These are phyloP conservation scores for Sporisorium sorghi DNA, from an alignment of 1,284 basidiomycete genomes.

Conservation along the genomic window DNA sequence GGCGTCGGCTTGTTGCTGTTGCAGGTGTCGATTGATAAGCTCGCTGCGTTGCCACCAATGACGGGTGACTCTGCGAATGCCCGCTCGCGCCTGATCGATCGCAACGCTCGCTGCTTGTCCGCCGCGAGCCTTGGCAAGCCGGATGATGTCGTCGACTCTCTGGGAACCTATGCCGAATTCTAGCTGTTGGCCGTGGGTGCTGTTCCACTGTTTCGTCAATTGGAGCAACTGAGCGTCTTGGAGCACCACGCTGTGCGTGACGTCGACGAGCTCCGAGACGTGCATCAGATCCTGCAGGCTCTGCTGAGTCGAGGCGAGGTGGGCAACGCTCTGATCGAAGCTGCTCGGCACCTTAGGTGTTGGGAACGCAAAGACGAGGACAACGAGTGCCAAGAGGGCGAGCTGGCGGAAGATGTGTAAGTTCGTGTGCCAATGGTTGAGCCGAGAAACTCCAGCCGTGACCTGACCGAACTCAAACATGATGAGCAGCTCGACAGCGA, in stretches of 20 bases:
- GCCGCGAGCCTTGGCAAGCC: slow-evolving; percentile 11
- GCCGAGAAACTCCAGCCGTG: slow-evolving; percentile 13
- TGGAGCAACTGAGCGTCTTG: slow-evolving; percentile 27
- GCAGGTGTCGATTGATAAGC: slow-evolving; percentile 16
- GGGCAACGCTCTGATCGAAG: slow-evolving; percentile 32
- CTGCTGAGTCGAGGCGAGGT: slow-evolving; percentile 34
- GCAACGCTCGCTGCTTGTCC: slow-evolving; percentile 13
- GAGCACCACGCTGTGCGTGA: slow-evolving; percentile 20
- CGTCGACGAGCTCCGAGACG: slow-evolving; percentile 26
- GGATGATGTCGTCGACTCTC: slow-evolving; percentile 16
- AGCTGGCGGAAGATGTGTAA: slow-evolving; percentile 37
- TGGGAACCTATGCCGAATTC: slow-evolving; percentile 10
- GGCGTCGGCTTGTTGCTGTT: slow-evolving; percentile 7
- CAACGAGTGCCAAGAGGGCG: slow-evolving; percentile 23
- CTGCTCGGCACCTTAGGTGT: not conserved
- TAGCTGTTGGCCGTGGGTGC: not conserved
- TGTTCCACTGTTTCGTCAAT: slow-evolving; percentile 11
- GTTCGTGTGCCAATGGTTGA: slow-evolving; percentile 52
- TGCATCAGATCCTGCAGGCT: slow-evolving; percentile 31
- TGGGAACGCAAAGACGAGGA: slow-evolving; percentile 37
- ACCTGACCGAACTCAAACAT: slow-evolving; percentile 47
- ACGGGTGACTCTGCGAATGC: slow-evolving; percentile 18
- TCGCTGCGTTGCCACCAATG: slow-evolving; percentile 24
- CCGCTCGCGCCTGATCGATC: slow-evolving; percentile 23
- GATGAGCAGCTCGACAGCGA: slow-evolving; percentile 35